A percentile compares a stretch with the other conserved stretches of the same genome.
Conservation (phyloP, 1,139 yeast species). For the Zygosaccharomyces sapae region DNA sequence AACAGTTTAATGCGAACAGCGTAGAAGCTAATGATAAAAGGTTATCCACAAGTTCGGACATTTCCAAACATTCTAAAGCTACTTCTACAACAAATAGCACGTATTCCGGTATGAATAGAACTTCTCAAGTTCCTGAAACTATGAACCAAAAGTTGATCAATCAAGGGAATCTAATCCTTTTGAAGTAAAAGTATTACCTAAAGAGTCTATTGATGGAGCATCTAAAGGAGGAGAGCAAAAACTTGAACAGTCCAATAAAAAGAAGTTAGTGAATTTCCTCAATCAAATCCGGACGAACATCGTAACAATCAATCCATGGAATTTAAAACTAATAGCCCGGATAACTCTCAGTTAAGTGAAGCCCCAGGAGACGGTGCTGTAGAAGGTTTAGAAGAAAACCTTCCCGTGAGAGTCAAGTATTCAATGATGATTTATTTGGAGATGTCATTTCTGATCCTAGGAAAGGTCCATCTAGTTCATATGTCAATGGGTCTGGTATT, state of each 20-base stretch:
- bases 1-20: not conserved
- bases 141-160: not conserved
- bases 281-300: not conserved
- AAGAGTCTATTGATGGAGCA: not conserved
- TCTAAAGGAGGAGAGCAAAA: not conserved
- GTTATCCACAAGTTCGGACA: not conserved
- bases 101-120: not conserved
- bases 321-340: not conserved
- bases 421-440: conserved; percentile 32
- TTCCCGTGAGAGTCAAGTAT: conserved; percentile 25
- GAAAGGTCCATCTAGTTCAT: not conserved
- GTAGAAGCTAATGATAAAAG: not conserved
- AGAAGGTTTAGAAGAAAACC: conserved; percentile 2
- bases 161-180: not conserved
- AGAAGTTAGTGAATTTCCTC: not conserved
- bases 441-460: conserved; percentile 18
- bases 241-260: not conserved
- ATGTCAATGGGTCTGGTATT: not conserved
- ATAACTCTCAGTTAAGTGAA: not conserved
- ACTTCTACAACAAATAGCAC: not conserved
- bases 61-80: not conserved
- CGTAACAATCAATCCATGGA: not conserved
- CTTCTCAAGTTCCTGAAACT: not conserved
- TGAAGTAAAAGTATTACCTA: not conserved
- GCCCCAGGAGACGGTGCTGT: not conserved